Evolutionary conservation across 2,329 filamentous ascomycete genomes (phyloP), one percentile per base, ranked within the genome.

Genomic region (Aspergillus pseudoviridinutans): DNA sequence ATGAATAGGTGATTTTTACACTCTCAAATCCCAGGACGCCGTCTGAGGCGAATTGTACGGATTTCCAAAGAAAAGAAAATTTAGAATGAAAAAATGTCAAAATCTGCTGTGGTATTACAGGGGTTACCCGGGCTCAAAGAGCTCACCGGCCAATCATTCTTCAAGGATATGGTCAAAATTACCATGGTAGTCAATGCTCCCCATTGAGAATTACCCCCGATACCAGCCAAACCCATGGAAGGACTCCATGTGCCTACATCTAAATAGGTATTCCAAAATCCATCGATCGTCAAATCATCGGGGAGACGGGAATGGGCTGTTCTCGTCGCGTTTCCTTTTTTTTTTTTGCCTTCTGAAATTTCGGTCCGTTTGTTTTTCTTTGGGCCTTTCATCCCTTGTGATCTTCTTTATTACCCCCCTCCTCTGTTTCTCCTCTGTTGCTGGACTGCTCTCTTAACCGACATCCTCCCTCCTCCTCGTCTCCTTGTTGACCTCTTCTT

Each of bases 391-490:
- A 38, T 38, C 32, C 32, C 32, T 14, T 38, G 32, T 38, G 32
- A 38, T 38, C 32, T 3, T 7, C 32, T 38, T 38, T 38, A 38
- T 38, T 38, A 14, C 32, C 32, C 32, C 32, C 32, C 14, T 29
- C 32, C 12, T 38, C 14, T 38, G 14, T 53, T 50, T 44, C 49
- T 56, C 52, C 59, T 46, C 49, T 57, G 50, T 29, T 53, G 32
- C 49, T 56, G 53, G 54, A 53, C 60, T 61, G 61, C 57, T 51
- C 55, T 54, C 54, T 55, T 58, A 61, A 60, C 56, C 49, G 47
- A 53, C 51, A 53, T 47, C 54, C 29, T 51, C n/a, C 47, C 49
- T 50, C 53, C 54, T 58, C 32, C 53, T 58, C 7, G 5, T 38
- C 32, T 38, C 14, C 14, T 38, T 38, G 32, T 38, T 38, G 32